Evolutionary conservation across 495 filamentous ascomycete species (phyloP), one percentile per base, ranked within the genome.

Genomic region (Neurospora discreta): DNA sequence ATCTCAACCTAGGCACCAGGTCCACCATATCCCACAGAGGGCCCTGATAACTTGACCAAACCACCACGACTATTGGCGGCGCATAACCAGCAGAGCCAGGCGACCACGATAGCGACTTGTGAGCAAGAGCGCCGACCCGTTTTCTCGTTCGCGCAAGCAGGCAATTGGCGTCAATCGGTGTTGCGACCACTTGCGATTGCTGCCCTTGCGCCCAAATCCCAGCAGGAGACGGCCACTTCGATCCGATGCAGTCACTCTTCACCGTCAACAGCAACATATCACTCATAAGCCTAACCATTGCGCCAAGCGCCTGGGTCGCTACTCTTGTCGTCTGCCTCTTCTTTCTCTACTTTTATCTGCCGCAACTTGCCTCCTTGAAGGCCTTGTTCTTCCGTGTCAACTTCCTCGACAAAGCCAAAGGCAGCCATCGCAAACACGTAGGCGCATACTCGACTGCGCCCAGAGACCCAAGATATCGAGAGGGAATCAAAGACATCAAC

Each of bases 201-300:
- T 65, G 52, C 52, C 52, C 52, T 65, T 65, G 52, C 52, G 52
- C 52, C 52, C 20, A 23, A 26, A 5, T 58, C 46, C n/a, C 10
- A 3, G 33, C 4, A 36, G 33, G 33, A 36, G 33, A 36, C 33
- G 33, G 33, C 33, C n/a, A 26, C 44, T 52, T 73, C 73, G 74
- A 68, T 76, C 78, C 78, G 77, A 84, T 86, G 84, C 78, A 77
- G 76, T 82, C 83, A 23, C 78, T 86, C 74, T 77, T 88, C 73
- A 84, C 84, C 40, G 80, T 88, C 73, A 81, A 87, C 76, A 87
- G 84, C 81, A 81, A 86, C 79, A 81, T 85, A 74, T 81, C 85
- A 60, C 80, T 88, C 58, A 72, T 88, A 71, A 86, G 84, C 76
- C 76, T 88, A 68, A 81, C 80, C 71, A 83, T 88, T 77, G 84